Base-by-base conservation (phyloP, 768 basidiomycete genomes). In the Suillus plorans region DNA sequence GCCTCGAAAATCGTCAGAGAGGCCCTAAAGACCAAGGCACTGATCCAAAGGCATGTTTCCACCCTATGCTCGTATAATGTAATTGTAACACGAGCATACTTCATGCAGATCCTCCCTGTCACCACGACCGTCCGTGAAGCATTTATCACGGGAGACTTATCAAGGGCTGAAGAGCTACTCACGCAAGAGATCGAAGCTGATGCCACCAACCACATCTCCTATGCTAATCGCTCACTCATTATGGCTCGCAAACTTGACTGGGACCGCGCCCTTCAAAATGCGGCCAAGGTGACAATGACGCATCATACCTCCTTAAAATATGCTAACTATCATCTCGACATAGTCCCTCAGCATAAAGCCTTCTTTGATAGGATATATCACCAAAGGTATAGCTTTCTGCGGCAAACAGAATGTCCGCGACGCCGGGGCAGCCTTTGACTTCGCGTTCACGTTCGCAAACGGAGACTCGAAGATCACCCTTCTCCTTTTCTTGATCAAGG, bases 1-100 rank as follows among this genome's bases (percentile, higher is more conserved):
- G 67, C 41, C 78, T 88, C 69, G 77, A 71, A 47, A 89, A 88
- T 73, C 78, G 73, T 69, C 82, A 85, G 72, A 76, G 80, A 13
- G 80, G 79, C 6, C 87, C 82, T 6, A 83, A 45, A 45, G 44
- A 45, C 44, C 44, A 45, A 45, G n/a, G 9, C 45, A 5, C n/a
- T 45, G 20, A 45, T n/a, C n/a, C 10, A 45, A 45, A 45, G 45
- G 45, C 45, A n/a, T 45, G 45, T n/a, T 45, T n/a, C n/a, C n/a
- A 45, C 10, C 45, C 8, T 45, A 12, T 2, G 14, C 3, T 50
- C 14, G 13, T 25, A 52, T 50, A 8, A 18, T 31, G 52, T 3
- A 18, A 18, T 53, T 31, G 52, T 3, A 18, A 18, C 31, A 2
- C 18, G 52, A 53, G 9, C 28, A 18, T 53, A 18, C 52, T 53